Evolutionary conservation across 495 filamentous ascomycete genomes (phyloP).

Genomic region (Bacidia gigantensis): DNA sequence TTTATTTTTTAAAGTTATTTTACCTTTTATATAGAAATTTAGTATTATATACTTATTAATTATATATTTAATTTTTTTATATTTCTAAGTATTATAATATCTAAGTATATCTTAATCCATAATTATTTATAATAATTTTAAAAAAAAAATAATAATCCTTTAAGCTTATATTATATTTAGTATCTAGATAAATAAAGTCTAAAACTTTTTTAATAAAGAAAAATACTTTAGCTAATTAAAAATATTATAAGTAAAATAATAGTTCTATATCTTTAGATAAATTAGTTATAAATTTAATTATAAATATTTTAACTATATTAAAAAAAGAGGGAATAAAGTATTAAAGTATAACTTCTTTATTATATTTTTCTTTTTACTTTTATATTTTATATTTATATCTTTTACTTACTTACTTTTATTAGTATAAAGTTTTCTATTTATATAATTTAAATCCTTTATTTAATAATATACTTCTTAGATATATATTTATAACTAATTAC

Average conservation of each 20-base stretch:
- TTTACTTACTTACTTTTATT: not conserved
- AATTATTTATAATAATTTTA: conserved; percentile 2
- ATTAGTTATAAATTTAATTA: not conserved
- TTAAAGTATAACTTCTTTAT: not conserved
- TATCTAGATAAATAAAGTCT: conserved; percentile 18
- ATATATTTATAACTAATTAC: not conserved
- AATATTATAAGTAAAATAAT: not conserved
- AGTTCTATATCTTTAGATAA: not conserved
- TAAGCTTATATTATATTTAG: conserved; percentile 8
- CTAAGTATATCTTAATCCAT: conserved; percentile 5
- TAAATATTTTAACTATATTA: not conserved
- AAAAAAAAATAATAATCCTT: not conserved
- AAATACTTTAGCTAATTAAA: conserved; percentile 1
- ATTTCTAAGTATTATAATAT: not conserved
- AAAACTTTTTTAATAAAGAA: conserved; percentile 1
- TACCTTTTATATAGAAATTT: not conserved
- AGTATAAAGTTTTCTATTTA: not conserved
- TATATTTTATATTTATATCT: too few relatives aligned
- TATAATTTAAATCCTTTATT: not conserved
- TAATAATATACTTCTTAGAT: not conserved
- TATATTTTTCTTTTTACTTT: not conserved
- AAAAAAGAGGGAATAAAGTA: not conserved
- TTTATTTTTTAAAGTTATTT: not conserved
- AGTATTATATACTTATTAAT: not conserved
- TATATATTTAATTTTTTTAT: not conserved